Conservation (phyloP, 2,329 filamentous ascomycete genomes). For the Dothistroma pini region DNA sequence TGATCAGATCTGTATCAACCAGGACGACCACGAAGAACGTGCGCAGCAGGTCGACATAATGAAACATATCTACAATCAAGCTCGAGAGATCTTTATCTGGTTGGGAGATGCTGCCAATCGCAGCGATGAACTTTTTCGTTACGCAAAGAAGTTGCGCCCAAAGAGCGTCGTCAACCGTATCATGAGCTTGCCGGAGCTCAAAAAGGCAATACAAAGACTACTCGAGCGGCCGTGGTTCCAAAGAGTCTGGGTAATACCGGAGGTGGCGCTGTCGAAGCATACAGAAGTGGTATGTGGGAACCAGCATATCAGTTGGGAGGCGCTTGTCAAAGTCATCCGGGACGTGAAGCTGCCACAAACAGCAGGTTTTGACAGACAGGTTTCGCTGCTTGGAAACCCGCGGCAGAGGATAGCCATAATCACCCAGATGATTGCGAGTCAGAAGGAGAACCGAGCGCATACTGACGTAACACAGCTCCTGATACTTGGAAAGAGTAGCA, state of each 20-base stretch:
- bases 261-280: conserved; percentile 25
- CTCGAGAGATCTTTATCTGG: conserved; percentile 29
- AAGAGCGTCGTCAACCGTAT: conserved; percentile 20
- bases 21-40: conserved; percentile 32
- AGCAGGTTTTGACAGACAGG: conserved; percentile 30
- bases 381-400: conserved; percentile 29
- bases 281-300: conserved; percentile 23
- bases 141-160: conserved; percentile 27
- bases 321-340: conserved; percentile 28
- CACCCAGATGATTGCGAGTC: conserved; percentile 30
- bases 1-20: conserved; percentile 36
- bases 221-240: conserved; percentile 31
- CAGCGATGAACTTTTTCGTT: conserved; percentile 28
- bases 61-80: conserved; percentile 33
- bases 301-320: conserved; percentile 17
- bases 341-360: conserved; percentile 20
- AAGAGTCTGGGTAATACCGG: conserved; percentile 31
- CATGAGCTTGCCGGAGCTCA: conserved; percentile 23
- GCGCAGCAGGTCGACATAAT: conserved; percentile 36
- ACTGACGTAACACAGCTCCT: conserved; percentile 32
- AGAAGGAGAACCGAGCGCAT: conserved; percentile 24
- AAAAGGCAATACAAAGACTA: conserved; percentile 29
- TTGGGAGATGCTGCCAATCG: conserved; percentile 29
- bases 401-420: conserved; percentile 32
- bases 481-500: conserved; percentile 31